Evolutionary conservation across 2,329 filamentous ascomycete species (phyloP), one percentile per base, ranked within the genome.

Genomic region (Diaporthe citriasiana): DNA sequence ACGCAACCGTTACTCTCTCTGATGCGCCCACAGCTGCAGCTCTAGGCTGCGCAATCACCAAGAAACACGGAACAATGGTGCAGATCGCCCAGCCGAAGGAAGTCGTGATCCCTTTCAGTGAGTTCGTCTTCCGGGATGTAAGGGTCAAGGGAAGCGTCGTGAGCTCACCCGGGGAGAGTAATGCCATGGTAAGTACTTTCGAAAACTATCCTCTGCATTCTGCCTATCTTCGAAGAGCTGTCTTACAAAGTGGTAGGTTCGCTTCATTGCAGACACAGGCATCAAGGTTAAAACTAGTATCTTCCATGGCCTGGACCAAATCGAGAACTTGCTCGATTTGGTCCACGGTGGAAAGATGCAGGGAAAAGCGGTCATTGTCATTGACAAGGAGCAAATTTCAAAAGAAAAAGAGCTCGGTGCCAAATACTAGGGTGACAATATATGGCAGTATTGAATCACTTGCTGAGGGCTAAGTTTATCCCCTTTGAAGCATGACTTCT

Each of bases 21-120:
- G 89, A 91, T 75, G 86, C 87, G 25, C 79, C 82, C 1, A 81
- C 80, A 0, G 86, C 89, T 3, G 86, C 88, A 53, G 88, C 84
- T 7, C 79, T 86, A 30, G 86, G 84, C 0, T 89, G 87, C 70
- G 89, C 89, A 0, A 82, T 90, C 0, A 92, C 90, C 0, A 87
- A 84, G 77, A 90, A 88, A 85, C 90, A 92, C 78, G 89, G 89
- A 3, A 85, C 82, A 0, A 83, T 91, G 78, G 83, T 92, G 2
- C 89, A 92, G 79, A 86, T 92, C 63, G 89, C 89, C n/a, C 89
- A 91, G 80, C 82, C 82, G 27, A 79, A 77, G 1, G 81, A 82
- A 12, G 81, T 85, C 8, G 79, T 75, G 30, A 78, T 84, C 5
- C 82, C 83, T 53, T 86, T 84, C 73, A 78, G 78, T 1, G 87